These are phyloP conservation scores for Pittosporum tobira DNA, from an alignment of 129 eudicot species.

Conservation along the genomic window DNA sequence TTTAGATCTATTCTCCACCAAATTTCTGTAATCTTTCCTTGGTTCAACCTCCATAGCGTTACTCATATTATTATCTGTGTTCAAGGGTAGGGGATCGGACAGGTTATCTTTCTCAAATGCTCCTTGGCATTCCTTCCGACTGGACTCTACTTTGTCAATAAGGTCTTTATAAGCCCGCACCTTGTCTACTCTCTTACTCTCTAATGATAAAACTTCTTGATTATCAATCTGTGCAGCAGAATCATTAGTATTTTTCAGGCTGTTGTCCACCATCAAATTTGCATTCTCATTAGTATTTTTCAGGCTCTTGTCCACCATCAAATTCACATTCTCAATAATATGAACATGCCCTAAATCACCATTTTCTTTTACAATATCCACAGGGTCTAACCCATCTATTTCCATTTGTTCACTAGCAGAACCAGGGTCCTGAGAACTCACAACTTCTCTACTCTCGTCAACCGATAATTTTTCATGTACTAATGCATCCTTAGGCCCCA, in stretches of 20 bases:
- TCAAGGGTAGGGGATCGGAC: neutral
- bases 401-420: constrained; percentile 9
- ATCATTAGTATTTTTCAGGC: constrained; percentile 12
- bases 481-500: constrained; percentile 11
- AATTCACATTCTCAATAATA: constrained; percentile 5
- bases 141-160: neutral
- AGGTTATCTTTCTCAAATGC: constrained; percentile 8
- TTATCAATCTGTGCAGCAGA: constrained; percentile 3
- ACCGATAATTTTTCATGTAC: constrained; percentile 14
- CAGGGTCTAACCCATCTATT: constrained; percentile 12
- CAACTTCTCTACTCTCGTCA: constrained; percentile 17
- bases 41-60: constrained; percentile 8
- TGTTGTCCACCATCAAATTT: constrained; percentile 8
- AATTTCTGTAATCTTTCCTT: constrained; percentile 13
- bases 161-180: constrained; percentile 12
- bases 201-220: constrained; percentile 6
- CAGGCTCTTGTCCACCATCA: constrained; percentile 8
- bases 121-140: constrained; percentile 15
- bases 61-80: constrained; percentile 11
- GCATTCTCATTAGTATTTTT: constrained; percentile 6
- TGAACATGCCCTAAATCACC: constrained; percentile 8
- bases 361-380: constrained; percentile 8
- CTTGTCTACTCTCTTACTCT: constrained; percentile 18
- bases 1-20: constrained; percentile 30
- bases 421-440: constrained; percentile 19